A percentile compares a stretch with the other conserved stretches of the same genome.
These are phyloP conservation scores for Epicoccum nigrum DNA, from an alignment of 2,329 filamentous ascomycete species.

Conservation along the genomic window DNA sequence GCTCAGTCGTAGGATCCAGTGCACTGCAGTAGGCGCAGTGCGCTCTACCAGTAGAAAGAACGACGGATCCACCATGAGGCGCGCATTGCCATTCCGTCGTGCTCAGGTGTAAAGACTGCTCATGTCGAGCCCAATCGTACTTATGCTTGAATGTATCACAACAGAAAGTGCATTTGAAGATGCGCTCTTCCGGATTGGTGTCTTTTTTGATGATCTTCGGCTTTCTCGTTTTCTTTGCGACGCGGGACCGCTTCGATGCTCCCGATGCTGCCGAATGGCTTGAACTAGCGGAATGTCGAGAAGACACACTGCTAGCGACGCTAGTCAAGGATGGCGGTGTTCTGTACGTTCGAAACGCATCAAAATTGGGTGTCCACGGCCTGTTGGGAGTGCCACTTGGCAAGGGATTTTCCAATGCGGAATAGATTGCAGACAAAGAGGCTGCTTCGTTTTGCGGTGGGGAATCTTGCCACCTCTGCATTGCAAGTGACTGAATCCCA, in stretches of 20 bases:
- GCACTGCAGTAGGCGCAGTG: conserved; percentile 21
- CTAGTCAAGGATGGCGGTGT: conserved; percentile 54
- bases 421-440: conserved; percentile 64
- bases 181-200: conserved; percentile 12
- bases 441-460: conserved; percentile 71
- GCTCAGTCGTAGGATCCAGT: conserved; percentile 10
- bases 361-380: conserved; percentile 32
- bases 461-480: conserved; percentile 70
- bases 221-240: conserved; percentile 12
- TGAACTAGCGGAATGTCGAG: conserved; percentile 55
- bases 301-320: conserved; percentile 52
- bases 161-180: conserved; percentile 40
- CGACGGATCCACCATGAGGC: conserved; percentile 46
- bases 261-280: conserved; percentile 64
- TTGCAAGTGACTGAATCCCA: conserved; percentile 41
- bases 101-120: conserved; percentile 37
- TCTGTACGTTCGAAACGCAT: conserved; percentile 34
- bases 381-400: conserved; percentile 9
- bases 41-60: conserved; percentile 55
- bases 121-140: conserved; percentile 38
- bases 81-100: conserved; percentile 36
- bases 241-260: conserved; percentile 53
- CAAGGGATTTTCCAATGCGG: conserved; percentile 55
- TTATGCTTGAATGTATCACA: conserved; percentile 40
- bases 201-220: conserved; percentile 3